These are phyloP conservation scores for Teunomyces stri DNA, from an alignment of 805 yeast genomes.

Conservation along the genomic window DNA sequence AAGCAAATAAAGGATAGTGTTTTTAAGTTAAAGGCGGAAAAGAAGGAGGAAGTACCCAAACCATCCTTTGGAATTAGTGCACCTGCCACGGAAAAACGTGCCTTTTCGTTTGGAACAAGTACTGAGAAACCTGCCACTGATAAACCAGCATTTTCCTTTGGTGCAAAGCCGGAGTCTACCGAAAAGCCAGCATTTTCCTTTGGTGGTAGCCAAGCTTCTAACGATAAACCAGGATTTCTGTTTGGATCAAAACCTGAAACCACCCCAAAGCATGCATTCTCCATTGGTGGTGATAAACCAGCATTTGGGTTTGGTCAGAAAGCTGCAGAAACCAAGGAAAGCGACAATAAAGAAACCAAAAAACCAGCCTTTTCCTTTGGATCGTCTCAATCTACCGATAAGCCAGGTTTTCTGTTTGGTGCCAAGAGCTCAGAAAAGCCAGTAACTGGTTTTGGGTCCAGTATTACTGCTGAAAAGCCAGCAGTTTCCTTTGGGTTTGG, in stretches of 20 bases:
- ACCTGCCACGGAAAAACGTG: constrained; percentile 12
- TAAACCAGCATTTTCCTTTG: constrained; percentile 2
- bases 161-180: constrained; percentile 19
- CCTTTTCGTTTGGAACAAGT: constrained; percentile 11
- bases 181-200: constrained; percentile 35
- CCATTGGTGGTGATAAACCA: constrained; percentile 17
- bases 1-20: constrained; percentile 36
- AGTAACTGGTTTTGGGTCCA: not conserved
- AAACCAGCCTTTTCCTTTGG: constrained; percentile 14
- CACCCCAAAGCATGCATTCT: constrained; percentile 18
- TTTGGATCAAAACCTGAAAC: constrained; percentile 17
- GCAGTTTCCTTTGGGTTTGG: constrained; percentile 7
- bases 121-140: not conserved
- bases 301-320: not conserved
- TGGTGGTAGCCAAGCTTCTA: constrained; percentile 14
- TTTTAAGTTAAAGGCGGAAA: constrained; percentile 18
- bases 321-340: not conserved
- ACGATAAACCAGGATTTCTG: constrained; percentile 11
- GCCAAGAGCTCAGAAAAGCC: constrained; percentile 6
- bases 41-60: not conserved
- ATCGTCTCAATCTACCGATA: not conserved
- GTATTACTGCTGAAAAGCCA: constrained; percentile 7
- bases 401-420: constrained; percentile 9
- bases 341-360: constrained; percentile 2
- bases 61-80: constrained; percentile 1